Evolutionary conservation across 2,329 filamentous ascomycete species (phyloP).

Genomic region (Claviceps citrina): DNA sequence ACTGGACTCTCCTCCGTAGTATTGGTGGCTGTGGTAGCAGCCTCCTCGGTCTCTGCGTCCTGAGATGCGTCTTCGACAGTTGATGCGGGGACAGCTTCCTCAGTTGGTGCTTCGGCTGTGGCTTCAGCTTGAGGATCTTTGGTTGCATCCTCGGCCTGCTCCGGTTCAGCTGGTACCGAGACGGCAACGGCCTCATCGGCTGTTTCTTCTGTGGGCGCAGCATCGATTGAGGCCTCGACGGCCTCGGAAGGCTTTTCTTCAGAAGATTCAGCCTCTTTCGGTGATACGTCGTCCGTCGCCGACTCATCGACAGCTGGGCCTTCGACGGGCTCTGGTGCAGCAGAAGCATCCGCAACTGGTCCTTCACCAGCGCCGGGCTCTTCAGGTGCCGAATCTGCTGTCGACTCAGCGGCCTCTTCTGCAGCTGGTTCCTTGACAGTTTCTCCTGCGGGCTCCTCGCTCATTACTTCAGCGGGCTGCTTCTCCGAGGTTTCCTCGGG

Average conservation of each 20-base stretch:
- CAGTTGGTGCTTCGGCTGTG: no score
- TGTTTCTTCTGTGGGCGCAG: neutral
- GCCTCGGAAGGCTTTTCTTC: neutral
- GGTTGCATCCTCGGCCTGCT: neutral
- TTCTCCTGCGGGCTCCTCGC: conserved; percentile 1
- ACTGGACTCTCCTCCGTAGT: neutral
- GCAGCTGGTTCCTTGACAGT: neutral
- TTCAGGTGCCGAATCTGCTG: neutral
- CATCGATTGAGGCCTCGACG: neutral
- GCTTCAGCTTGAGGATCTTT: neutral
- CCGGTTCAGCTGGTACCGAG: neutral
- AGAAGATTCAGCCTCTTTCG: neutral
- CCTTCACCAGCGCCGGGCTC: neutral
- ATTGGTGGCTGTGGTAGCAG: neutral
- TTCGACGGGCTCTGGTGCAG: neutral
- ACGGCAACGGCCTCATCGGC: neutral
- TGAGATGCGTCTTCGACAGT: neutral
- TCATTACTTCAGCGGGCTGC: neutral
- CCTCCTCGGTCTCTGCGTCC: neutral
- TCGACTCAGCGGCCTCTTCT: neutral
- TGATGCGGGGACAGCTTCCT: no score
- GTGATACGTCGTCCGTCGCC: neutral
- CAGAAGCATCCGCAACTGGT: neutral
- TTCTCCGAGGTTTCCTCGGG: neutral
- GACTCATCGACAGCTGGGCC: neutral